phyloP scores from a whole-genome alignment of 768 basidiomycete genomes.

The Daedaleopsis sinensis region DNA sequence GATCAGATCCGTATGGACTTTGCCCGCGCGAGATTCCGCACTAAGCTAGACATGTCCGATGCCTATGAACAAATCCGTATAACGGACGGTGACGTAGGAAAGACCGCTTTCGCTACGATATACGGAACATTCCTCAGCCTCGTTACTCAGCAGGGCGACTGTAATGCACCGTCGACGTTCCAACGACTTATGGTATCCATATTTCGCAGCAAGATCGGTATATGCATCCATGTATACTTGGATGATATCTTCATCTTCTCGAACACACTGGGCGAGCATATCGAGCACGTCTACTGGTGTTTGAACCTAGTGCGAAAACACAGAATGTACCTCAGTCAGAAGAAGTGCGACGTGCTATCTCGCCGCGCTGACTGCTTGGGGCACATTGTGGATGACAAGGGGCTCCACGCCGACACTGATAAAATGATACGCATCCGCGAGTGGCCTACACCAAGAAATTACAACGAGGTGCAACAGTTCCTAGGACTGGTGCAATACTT shows the following conservation, averaged over 20 bases:
- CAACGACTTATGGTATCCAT: constrained; percentile 46
- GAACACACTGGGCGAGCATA: constrained; percentile 41
- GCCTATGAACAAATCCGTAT: constrained; percentile 47
- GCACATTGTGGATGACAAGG: constrained; percentile 41
- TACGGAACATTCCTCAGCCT: constrained; percentile 39
- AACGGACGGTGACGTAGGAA: constrained; percentile 29
- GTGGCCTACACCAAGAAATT: constrained; percentile 37
- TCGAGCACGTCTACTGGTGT: constrained; percentile 36
- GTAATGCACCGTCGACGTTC: constrained; percentile 49
- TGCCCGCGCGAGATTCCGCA: too few species aligned
- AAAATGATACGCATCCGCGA: constrained; percentile 38
- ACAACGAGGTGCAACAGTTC: constrained; percentile 43
- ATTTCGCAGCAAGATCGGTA: constrained; percentile 40
- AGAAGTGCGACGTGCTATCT: constrained; percentile 38
- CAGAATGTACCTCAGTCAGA: constrained; percentile 35
- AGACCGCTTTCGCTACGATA: constrained; percentile 39
- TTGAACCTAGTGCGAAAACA: constrained; percentile 32
- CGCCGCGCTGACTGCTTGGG: constrained; percentile 40
- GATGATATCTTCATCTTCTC: constrained; percentile 49
- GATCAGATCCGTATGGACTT: too few species aligned
- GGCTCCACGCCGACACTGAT: constrained; percentile 39
- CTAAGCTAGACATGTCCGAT: background rate
- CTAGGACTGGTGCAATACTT: constrained; percentile 45
- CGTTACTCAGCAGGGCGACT: constrained; percentile 48
- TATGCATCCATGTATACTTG: constrained; percentile 45